A percentile compares a stretch with the other conserved stretches of the same genome.
These are phyloP conservation scores for Myxozyma sirexii DNA, from an alignment of 805 yeast genomes.

Conservation along the genomic window DNA sequence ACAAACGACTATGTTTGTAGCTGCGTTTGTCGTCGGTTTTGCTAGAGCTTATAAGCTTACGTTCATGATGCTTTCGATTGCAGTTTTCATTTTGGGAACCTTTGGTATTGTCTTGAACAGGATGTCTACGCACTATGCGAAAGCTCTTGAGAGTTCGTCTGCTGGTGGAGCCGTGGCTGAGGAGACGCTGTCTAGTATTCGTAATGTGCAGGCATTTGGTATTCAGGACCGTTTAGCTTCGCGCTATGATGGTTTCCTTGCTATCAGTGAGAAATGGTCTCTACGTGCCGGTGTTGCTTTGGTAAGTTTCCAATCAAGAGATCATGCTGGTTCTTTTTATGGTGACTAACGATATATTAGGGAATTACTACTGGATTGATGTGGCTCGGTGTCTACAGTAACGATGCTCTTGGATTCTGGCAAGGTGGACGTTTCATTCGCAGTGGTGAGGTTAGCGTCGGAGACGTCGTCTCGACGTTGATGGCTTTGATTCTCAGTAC, in stretches of 20 bases:
- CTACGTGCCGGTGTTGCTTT: constrained; percentile 34
- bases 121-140: constrained; percentile 30
- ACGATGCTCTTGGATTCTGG: constrained; percentile 50
- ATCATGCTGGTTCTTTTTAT: constrained; percentile 3
- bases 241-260: constrained; percentile 34
- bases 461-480: constrained; percentile 43
- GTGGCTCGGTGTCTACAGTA: constrained; percentile 45
- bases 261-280: constrained; percentile 32
- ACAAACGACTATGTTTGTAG: constrained; percentile 33
- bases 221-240: constrained; percentile 37
- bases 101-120: constrained; percentile 29
- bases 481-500: constrained; percentile 41
- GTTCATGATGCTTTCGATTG: constrained; percentile 33
- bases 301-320: neutral
- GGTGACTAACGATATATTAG: constrained; percentile 35
- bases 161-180: constrained; percentile 43
- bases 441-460: constrained; percentile 42
- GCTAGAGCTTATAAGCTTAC: constrained; percentile 33
- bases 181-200: constrained; percentile 37
- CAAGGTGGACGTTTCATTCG: constrained; percentile 47
- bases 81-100: constrained; percentile 28
- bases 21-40: constrained; percentile 38
- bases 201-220: constrained; percentile 40
- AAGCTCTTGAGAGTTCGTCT: constrained; percentile 34
- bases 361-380: constrained; percentile 46